phyloP scores from a whole-genome alignment of 495 filamentous ascomycete genomes.

The Tuber indicum region DNA sequence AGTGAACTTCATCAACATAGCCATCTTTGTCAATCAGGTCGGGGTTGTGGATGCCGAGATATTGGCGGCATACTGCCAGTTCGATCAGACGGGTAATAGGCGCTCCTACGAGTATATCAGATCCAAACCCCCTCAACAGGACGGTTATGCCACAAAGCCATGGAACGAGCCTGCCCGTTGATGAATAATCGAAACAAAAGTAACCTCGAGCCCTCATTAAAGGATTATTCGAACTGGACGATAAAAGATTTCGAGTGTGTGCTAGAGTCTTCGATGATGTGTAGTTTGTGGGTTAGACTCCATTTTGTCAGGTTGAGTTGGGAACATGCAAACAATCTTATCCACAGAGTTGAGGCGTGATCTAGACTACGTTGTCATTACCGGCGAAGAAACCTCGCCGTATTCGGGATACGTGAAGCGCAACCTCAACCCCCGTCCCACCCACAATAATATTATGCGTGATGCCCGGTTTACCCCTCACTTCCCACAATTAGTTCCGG shows the following conservation, averaged over 20 bases:
- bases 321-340: background rate
- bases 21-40: background rate
- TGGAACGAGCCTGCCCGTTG: background rate
- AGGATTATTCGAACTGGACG: background rate
- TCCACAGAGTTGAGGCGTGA: background rate
- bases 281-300: background rate
- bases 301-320: background rate
- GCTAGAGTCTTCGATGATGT: background rate
- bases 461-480: background rate
- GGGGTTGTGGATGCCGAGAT: background rate
- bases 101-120: background rate
- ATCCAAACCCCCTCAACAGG: conserved; percentile 10
- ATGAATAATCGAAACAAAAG: background rate
- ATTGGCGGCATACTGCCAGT: background rate
- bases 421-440: background rate
- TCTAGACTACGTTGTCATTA: background rate
- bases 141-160: background rate
- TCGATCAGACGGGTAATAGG: conserved; percentile 13
- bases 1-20: conserved; percentile 3
- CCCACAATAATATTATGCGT: background rate
- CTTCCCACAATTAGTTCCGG: background rate
- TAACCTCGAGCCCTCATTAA: background rate
- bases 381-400: background rate
- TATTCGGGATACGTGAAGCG: background rate
- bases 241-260: background rate